A percentile compares a stretch with the other conserved stretches of the same genome.
Conservation (phyloP, 2,329 filamentous ascomycete species). For the Pseudopithomyces maydicus region DNA sequence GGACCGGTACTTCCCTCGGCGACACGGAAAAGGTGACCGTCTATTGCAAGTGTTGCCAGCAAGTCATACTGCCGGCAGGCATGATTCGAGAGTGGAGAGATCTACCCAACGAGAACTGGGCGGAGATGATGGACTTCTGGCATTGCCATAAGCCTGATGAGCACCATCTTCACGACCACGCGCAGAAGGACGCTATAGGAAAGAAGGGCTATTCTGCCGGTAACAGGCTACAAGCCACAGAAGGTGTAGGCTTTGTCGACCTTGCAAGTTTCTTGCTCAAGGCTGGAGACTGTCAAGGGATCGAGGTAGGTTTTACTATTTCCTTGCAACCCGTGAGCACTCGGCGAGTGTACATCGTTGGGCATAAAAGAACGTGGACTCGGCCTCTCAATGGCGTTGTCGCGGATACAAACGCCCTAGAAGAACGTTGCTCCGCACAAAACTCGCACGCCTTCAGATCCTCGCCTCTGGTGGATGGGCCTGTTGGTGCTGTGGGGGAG, state of each 20-base stretch:
- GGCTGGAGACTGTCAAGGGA: conserved; percentile 65
- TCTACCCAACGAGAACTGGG: conserved; percentile 95
- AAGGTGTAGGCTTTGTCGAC: conserved; percentile 78
- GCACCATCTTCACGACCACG: conserved; percentile 59
- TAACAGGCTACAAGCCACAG: conserved; percentile 69
- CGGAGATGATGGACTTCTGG: conserved; percentile 99
- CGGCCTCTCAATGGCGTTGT: conserved; percentile 53
- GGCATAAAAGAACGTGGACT: conserved; percentile 62
- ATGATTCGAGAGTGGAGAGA: conserved; percentile 75
- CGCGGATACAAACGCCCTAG: conserved; percentile 66
- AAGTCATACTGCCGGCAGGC: conserved; percentile 20
- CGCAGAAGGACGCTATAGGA: conserved; percentile 34
- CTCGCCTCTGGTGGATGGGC: conserved; percentile 39
- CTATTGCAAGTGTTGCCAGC: conserved; percentile 33
- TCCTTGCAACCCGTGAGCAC: background rate
- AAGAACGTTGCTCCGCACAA: conserved; percentile 46
- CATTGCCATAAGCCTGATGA: conserved; percentile 92
- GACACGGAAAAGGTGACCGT: conserved; percentile 23
- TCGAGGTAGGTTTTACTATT: conserved; percentile 48
- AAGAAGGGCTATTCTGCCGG: conserved; percentile 80
- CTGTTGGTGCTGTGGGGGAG: conserved; percentile 30
- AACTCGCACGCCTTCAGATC: conserved; percentile 27
- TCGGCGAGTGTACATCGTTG: conserved; percentile 18
- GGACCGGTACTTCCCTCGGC: conserved; percentile 47
- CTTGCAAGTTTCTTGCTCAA: conserved; percentile 75